phyloP scores from a whole-genome alignment of 2,329 filamentous ascomycete species.

The Tricladium varicosporioides region DNA sequence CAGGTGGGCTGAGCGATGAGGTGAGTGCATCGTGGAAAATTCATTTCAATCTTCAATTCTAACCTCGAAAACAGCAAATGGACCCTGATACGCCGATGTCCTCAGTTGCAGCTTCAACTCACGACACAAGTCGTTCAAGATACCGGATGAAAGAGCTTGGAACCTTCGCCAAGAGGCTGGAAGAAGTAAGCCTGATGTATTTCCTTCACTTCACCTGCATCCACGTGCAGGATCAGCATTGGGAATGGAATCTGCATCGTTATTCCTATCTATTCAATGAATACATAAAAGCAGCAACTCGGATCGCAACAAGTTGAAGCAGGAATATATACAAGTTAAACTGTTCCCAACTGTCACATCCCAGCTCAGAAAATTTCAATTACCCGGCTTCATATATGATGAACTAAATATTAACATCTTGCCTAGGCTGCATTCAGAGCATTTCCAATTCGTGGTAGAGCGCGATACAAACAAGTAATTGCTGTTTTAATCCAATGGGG shows the following conservation, averaged over 20 bases:
- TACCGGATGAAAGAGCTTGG: conserved; percentile 12
- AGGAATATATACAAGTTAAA: background rate
- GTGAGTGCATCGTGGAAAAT: background rate
- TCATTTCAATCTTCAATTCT: background rate
- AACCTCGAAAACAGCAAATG: background rate
- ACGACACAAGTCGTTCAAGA: conserved; percentile 10
- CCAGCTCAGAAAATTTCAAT: background rate
- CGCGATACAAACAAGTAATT: conserved; percentile 23
- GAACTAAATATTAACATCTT: background rate
- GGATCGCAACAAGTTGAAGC: background rate
- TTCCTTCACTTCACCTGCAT: background rate
- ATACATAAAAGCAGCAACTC: background rate
- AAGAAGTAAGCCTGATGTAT: conserved; percentile 6
- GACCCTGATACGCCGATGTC: background rate
- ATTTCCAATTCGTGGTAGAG: conserved; percentile 23
- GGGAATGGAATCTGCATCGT: background rate
- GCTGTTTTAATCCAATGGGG: conserved; percentile 26
- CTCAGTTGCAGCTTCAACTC: conserved; percentile 4
- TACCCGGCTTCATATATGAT: background rate
- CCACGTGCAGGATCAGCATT: background rate
- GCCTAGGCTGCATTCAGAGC: conserved; percentile 23
- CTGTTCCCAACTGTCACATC: background rate
- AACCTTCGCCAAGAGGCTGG: conserved; percentile 10
- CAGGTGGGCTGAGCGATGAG: conserved; percentile 4
- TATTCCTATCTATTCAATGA: background rate